Base-by-base conservation (phyloP, 163 green algal species). In the Chlorella variabilis region DNA sequence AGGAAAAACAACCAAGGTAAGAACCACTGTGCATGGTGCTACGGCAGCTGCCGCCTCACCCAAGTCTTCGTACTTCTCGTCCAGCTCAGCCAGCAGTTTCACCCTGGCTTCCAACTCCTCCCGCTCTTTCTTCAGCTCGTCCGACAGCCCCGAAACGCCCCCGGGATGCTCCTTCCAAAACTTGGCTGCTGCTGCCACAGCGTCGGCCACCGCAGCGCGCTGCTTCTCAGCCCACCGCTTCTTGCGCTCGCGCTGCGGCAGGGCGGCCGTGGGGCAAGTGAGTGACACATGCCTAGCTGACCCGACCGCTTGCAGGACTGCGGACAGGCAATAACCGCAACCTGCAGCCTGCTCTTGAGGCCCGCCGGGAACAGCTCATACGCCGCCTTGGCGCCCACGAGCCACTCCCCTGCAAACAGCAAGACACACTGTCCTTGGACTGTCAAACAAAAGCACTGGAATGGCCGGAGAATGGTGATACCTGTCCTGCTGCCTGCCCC, bases 61-160 rank as follows among this genome's bases (percentile, higher is more conserved):
- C 54, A 81, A 59, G 74, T 97, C 92, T 38, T 94, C 89, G 49
- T 88, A 86, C 20, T 84, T 87, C 70, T 94, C 93, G 38, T 83
- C 81, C 68, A 91, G 34, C 36, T 90, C 88, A 70, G 92, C 78
- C 49, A 98, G 87, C 74, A 96, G 83, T 31, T 91, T 77, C 33
- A 95, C 42, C 5, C 94, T 83, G 3, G 78, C 85, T 84, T 98
- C 90, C 69, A 96, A 84, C 88, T 98, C 95, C 41, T 90, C 87
- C 84, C 86, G 79, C 33, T 61, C 48, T 78, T 90, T 85, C 71
- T 87, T 82, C 11, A 75, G 56, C 21, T 87, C 66, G 18, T 83
- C 76, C 9, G 56, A 5, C 41, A 56, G 33, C 1, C 33, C 45
- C n/a, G 41, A 25, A 4, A 23, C 69, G 4, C 18, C 41, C 1